These are phyloP conservation scores for Orbilia ellipsospora DNA, from an alignment of 2,329 filamentous ascomycete genomes.

Conservation along the genomic window DNA sequence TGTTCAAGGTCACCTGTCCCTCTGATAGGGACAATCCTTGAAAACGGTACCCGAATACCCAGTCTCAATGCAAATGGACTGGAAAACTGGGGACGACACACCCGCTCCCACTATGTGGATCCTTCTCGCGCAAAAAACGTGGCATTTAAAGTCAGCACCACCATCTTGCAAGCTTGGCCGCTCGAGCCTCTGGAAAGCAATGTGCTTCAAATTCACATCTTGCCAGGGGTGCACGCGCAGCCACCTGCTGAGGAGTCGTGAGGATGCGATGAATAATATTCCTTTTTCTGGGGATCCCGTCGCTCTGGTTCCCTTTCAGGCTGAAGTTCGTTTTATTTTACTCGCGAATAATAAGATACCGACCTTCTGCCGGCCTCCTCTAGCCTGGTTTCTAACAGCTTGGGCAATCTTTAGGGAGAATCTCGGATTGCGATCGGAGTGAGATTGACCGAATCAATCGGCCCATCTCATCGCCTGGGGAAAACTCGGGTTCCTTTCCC, in stretches of 20 bases:
- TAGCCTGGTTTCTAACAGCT: slow-evolving; percentile 16
- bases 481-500: slow-evolving; percentile 5
- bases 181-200: slow-evolving; percentile 39
- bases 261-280: slow-evolving; percentile 19
- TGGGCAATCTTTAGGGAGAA: not conserved
- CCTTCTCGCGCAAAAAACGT: slow-evolving; percentile 53
- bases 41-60: slow-evolving; percentile 48
- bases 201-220: slow-evolving; percentile 17
- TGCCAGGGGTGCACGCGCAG: slow-evolving; percentile 12
- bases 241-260: slow-evolving; percentile 6
- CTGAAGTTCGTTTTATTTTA: slow-evolving; percentile 49
- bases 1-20: slow-evolving; percentile 38
- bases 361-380: slow-evolving; percentile 36
- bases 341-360: slow-evolving; percentile 9
- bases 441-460: slow-evolving; percentile 44
- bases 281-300: slow-evolving; percentile 41
- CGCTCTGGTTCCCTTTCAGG: slow-evolving; percentile 53
- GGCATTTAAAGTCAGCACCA: slow-evolving; percentile 45
- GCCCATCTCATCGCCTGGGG: slow-evolving; percentile 42
- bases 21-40: slow-evolving; percentile 41
- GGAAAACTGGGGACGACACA: slow-evolving; percentile 51
- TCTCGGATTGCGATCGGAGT: slow-evolving; percentile 32
- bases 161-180: slow-evolving; percentile 15
- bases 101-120: slow-evolving; percentile 49
- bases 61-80: slow-evolving; percentile 37